Evolutionary conservation across 2,329 filamentous ascomycete species (phyloP).

Genomic region (Pseudopithomyces maydicus): DNA sequence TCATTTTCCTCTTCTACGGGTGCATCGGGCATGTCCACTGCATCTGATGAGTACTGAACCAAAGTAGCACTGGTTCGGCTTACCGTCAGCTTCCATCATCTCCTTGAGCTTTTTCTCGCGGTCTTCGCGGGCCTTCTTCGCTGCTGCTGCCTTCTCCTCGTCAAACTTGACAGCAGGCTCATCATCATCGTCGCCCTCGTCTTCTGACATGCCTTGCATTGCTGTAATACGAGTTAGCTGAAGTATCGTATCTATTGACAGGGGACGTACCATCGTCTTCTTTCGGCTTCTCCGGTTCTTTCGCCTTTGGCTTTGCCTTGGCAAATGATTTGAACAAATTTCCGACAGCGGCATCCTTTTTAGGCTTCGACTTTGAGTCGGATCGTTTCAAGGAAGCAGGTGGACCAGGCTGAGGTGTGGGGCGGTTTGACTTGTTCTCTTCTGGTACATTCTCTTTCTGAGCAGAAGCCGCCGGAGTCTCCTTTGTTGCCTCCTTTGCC

Average conservation of each 20-base stretch:
- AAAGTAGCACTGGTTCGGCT: conserved; percentile 6
- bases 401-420: conserved; percentile 35
- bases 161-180: conserved; percentile 36
- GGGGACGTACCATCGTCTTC: conserved; percentile 55
- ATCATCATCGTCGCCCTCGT: conserved; percentile 40
- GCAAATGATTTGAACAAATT: conserved; percentile 82
- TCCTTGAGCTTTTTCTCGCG: conserved; percentile 68
- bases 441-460: conserved; percentile 32
- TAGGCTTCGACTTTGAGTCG: conserved; percentile 53
- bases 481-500: conserved; percentile 31
- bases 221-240: conserved; percentile 41
- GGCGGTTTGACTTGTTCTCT: conserved; percentile 42
- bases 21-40: conserved; percentile 63
- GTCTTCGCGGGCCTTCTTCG: conserved; percentile 59
- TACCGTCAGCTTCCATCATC: conserved; percentile 77
- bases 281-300: conserved; percentile 51
- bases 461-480: conserved; percentile 18
- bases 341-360: conserved; percentile 61
- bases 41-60: conserved; percentile 19
- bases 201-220: conserved; percentile 60
- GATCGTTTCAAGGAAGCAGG: conserved; percentile 36
- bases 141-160: conserved; percentile 37
- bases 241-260: not conserved
- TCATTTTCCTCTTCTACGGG: conserved; percentile 44
- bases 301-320: conserved; percentile 64